A percentile compares a stretch with the other conserved stretches of the same genome.
These are phyloP conservation scores for Ophiocordyceps sinensis DNA, from an alignment of 2,329 filamentous ascomycete genomes.

Conservation along the genomic window DNA sequence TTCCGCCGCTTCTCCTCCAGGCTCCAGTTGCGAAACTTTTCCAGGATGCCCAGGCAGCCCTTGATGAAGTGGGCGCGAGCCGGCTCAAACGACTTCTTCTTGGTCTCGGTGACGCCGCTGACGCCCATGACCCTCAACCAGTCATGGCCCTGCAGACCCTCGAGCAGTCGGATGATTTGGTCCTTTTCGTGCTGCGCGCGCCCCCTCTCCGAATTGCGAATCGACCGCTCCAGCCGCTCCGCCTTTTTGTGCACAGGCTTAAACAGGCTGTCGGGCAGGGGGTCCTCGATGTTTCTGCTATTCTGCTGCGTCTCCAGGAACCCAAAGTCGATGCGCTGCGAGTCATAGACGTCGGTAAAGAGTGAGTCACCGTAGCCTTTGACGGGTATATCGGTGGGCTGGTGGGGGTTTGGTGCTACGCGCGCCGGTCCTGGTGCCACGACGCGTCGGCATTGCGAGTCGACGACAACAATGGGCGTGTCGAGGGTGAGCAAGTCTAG, in stretches of 20 bases:
- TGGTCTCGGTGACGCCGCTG: slow-evolving; percentile 67
- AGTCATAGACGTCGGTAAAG: slow-evolving; percentile 40
- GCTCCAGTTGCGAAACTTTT: slow-evolving; percentile 81
- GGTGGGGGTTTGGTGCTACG: slow-evolving; percentile 13
- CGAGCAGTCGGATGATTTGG: slow-evolving; percentile 51
- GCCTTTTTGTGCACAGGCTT: slow-evolving; percentile 41
- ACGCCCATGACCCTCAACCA: slow-evolving; percentile 91
- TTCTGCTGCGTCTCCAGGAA: slow-evolving; percentile 34
- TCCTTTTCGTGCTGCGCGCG: slow-evolving; percentile 53
- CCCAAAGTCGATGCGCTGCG: slow-evolving; percentile 40
- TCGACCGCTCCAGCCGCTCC: slow-evolving; percentile 45
- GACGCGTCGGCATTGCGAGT: slow-evolving; percentile 28
- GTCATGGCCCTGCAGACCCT: slow-evolving; percentile 77
- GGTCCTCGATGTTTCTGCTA: slow-evolving; percentile 32
- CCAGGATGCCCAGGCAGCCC: slow-evolving; percentile 66
- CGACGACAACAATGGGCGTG: slow-evolving; percentile 57
- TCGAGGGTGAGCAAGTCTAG: slow-evolving; percentile 61
- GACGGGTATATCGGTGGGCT: slow-evolving; percentile 20
- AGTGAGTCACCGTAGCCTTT: slow-evolving; percentile 41
- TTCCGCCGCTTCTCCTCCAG: slow-evolving; percentile 78
- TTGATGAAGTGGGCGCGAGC: slow-evolving; percentile 74
- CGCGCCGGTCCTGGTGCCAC: slow-evolving; percentile 9
- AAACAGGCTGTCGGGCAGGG: slow-evolving; percentile 40
- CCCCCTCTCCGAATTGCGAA: slow-evolving; percentile 49
- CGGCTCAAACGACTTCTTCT: slow-evolving; percentile 74